A percentile compares a stretch with the other conserved stretches of the same genome.
Evolutionary conservation across 495 filamentous ascomycete species (phyloP).

Genomic region (Xylaria longipes): DNA sequence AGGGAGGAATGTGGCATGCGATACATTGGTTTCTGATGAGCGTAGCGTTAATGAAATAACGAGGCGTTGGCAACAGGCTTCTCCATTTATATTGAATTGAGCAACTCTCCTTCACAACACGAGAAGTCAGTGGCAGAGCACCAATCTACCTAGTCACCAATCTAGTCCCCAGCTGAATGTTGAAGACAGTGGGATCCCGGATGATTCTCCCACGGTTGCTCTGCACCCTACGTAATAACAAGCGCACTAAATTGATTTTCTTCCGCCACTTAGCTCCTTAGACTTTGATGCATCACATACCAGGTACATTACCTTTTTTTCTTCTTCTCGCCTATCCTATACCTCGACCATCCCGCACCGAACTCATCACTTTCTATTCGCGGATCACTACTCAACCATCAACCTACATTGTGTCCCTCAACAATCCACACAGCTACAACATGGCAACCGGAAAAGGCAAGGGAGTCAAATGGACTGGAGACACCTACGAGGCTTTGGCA

Average conservation of each 20-base stretch:
- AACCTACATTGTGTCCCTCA: neutral
- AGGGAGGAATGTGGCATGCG: neutral
- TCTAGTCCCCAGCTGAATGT: neutral
- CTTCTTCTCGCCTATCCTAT: neutral
- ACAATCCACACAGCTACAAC: neutral
- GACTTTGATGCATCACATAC: neutral
- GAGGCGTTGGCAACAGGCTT: conserved; percentile 22
- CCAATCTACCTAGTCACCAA: too few species aligned
- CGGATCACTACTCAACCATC: neutral
- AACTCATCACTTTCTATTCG: neutral
- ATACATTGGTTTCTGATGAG: conserved; percentile 4
- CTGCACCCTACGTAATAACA: conserved; percentile 2
- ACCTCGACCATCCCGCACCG: neutral
- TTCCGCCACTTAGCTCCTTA: neutral
- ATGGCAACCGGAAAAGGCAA: conserved; percentile 6
- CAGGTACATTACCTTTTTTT: conserved; percentile 3
- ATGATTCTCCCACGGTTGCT: conserved; percentile 6
- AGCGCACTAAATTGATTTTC: neutral
- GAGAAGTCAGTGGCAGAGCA: neutral
- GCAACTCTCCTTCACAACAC: neutral
- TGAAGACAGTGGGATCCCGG: neutral
- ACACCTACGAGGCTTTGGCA: conserved; percentile 36
- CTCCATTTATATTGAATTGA: neutral
- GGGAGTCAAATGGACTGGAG: conserved; percentile 34
- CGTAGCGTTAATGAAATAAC: conserved; percentile 26